phyloP scores from a whole-genome alignment of 441 rosid genomes.

The Erodium moschatum region DNA sequence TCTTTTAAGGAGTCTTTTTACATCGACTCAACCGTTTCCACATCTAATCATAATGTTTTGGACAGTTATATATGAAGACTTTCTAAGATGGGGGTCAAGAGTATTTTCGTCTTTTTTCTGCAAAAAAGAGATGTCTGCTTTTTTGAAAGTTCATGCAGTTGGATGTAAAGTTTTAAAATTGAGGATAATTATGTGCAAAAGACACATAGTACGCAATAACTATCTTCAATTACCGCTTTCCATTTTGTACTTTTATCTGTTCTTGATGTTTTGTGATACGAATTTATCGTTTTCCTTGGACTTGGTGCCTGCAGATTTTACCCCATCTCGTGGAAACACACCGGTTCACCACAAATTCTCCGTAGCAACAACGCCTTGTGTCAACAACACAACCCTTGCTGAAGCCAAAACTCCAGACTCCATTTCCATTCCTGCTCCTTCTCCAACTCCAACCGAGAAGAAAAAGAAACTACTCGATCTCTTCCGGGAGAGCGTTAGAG shows the following conservation, averaged over 20 bases:
- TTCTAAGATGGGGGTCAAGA: too few species aligned
- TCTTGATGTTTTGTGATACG: neutral
- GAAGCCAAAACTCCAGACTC: constrained; percentile 31
- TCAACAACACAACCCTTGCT: constrained; percentile 21
- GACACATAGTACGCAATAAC: too few species aligned
- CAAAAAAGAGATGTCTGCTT: too few species aligned
- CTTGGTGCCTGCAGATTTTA: constrained; percentile 52
- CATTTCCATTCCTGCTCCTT: constrained; percentile 28
- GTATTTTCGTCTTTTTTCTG: too few species aligned
- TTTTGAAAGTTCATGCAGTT: too few species aligned
- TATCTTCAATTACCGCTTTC: too few species aligned
- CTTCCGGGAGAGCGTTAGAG: constrained; percentile 50
- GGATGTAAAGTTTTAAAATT: too few species aligned
- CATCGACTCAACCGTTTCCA: too few species aligned
- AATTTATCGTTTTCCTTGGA: neutral
- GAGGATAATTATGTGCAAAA: too few species aligned
- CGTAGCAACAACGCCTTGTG: constrained; percentile 31
- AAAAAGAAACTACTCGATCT: constrained; percentile 77
- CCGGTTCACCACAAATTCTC: constrained; percentile 48
- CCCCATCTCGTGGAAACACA: constrained; percentile 60
- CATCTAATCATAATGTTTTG: too few species aligned
- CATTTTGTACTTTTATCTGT: neutral
- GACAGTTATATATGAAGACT: too few species aligned
- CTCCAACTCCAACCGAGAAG: constrained; percentile 39
- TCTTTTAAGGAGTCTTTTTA: too few species aligned